These are phyloP conservation scores for Lipomyces spencermartinsiae DNA, from an alignment of 805 yeast genomes.

Conservation along the genomic window DNA sequence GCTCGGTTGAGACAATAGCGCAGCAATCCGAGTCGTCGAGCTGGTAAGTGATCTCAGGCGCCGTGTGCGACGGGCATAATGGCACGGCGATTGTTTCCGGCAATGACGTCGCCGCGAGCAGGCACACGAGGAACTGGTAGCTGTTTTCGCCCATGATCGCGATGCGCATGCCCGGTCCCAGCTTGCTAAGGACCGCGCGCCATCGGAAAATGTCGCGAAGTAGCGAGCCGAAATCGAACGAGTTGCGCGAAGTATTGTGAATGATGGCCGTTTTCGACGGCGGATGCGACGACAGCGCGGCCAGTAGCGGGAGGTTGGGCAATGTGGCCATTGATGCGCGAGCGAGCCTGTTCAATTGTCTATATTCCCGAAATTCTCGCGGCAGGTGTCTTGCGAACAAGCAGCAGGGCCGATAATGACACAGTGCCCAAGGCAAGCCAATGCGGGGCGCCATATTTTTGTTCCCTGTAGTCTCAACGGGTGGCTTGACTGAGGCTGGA, in stretches of 20 bases:
- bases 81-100: conserved; percentile 46
- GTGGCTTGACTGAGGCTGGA: not conserved
- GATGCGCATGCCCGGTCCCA: conserved; percentile 38
- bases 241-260: conserved; percentile 44
- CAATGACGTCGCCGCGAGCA: conserved; percentile 43
- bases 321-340: conserved; percentile 16
- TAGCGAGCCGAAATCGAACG: conserved; percentile 44
- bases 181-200: conserved; percentile 36
- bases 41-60: conserved; percentile 45
- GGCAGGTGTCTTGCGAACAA: not conserved
- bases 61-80: conserved; percentile 46
- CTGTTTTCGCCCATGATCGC: conserved; percentile 49
- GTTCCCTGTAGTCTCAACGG: not conserved
- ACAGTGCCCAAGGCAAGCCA: not conserved
- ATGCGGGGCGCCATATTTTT: not conserved
- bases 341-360: not conserved
- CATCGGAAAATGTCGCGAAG: conserved; percentile 42
- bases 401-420: not conserved
- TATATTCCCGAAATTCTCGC: not conserved
- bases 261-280: conserved; percentile 43
- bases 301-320: conserved; percentile 31
- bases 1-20: conserved; percentile 42
- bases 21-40: conserved; percentile 43
- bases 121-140: conserved; percentile 42
- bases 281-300: conserved; percentile 38